Conservation (phyloP, 805 yeast genomes). For the Torulaspora indica region DNA sequence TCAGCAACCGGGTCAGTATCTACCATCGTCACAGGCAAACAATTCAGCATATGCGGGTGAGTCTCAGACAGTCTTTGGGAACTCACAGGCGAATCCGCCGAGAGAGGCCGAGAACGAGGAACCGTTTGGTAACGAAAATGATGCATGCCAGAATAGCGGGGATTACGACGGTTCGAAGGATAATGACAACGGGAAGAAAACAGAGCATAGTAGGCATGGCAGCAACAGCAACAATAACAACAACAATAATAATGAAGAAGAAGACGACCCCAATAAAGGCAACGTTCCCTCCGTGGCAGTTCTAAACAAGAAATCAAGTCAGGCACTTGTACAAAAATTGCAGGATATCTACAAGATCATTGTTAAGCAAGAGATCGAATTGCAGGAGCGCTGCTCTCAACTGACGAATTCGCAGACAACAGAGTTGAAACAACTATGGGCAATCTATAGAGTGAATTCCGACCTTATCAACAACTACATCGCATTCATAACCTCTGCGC, state of each 20-base stretch:
- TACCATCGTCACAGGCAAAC: conserved; percentile 1
- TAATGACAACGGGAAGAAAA: conserved; percentile 6
- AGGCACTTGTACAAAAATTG: conserved; percentile 57
- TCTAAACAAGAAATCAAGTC: conserved; percentile 34
- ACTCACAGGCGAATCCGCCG: neutral
- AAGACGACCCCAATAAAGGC: conserved; percentile 23
- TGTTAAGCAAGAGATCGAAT: conserved; percentile 60
- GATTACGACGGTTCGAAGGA: conserved; percentile 5
- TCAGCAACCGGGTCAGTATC: conserved; percentile 4
- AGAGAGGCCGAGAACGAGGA: neutral
- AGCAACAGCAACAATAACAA: conserved; percentile 14
- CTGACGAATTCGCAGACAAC: conserved; percentile 50
- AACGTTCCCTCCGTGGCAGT: conserved; percentile 20
- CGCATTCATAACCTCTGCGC: conserved; percentile 65
- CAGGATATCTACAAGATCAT: conserved; percentile 72
- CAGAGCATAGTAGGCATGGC: conserved; percentile 12
- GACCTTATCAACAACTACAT: conserved; percentile 65
- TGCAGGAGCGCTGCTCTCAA: conserved; percentile 65
- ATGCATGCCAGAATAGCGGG: neutral
- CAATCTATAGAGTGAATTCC: conserved; percentile 62
- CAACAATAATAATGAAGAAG: conserved; percentile 20
- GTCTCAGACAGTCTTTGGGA: neutral
- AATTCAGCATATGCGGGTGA: neutral
- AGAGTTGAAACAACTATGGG: conserved; percentile 65
- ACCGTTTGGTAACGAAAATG: neutral